These are phyloP conservation scores for Monosporascus sp. DNA, from an alignment of 2,329 filamentous ascomycete genomes.

Conservation along the genomic window DNA sequence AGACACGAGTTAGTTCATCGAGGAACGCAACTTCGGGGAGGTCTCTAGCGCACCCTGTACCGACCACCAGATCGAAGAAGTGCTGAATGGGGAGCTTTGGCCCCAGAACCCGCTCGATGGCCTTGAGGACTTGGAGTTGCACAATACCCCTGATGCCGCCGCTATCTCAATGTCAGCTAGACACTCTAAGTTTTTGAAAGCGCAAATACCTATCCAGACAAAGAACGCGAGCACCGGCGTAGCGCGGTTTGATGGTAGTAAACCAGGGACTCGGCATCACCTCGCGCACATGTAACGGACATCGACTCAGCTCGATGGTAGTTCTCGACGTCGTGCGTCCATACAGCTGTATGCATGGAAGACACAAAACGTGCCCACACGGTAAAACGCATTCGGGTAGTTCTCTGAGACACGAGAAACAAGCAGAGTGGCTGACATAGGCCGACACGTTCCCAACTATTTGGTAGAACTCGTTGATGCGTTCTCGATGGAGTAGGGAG, in stretches of 20 bases:
- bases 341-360: conserved; percentile 24
- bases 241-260: conserved; percentile 21
- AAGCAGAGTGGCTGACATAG: conserved; percentile 25
- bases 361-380: conserved; percentile 26
- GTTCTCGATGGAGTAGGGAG: conserved; percentile 23
- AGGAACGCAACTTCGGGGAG: background rate
- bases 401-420: conserved; percentile 26
- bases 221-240: conserved; percentile 22
- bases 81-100: conserved; percentile 24
- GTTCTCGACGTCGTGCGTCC: conserved; percentile 24
- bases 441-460: conserved; percentile 19
- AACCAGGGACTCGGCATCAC: conserved; percentile 25
- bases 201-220: conserved; percentile 23
- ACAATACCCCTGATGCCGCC: conserved; percentile 24
- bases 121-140: conserved; percentile 22
- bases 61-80: conserved; percentile 28
- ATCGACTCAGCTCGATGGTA: conserved; percentile 25
- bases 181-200: background rate
- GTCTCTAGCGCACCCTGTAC: conserved; percentile 19
- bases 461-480: conserved; percentile 25
- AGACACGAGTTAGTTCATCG: conserved; percentile 1
- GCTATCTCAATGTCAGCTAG: conserved; percentile 8
- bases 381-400: conserved; percentile 26
- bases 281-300: conserved; percentile 25
- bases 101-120: conserved; percentile 25